These are phyloP conservation scores for Boletus sp. DNA, from an alignment of 1,284 basidiomycete genomes.

Conservation along the genomic window DNA sequence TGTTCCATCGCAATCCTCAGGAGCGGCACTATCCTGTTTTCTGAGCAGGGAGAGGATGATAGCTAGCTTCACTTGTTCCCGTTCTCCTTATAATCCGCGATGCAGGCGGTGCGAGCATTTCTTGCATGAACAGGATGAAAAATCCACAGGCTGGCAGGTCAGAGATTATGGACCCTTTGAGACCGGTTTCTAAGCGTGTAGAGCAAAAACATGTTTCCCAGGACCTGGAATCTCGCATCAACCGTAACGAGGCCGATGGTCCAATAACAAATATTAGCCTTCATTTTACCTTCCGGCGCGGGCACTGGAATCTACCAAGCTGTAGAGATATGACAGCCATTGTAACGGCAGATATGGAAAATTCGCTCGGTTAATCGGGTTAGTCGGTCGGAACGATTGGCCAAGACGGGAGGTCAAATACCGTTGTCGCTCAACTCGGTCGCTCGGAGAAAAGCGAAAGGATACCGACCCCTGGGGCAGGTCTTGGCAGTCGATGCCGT, in stretches of 20 bases:
- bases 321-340: conserved; percentile 24
- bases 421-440: too few species aligned
- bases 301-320: conserved; percentile 34
- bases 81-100: conserved; percentile 24
- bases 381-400: not conserved
- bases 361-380: not conserved
- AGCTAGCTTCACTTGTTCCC: not conserved
- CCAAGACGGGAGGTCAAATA: not conserved
- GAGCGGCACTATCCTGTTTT: not conserved
- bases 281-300: conserved; percentile 13
- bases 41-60: conserved; percentile 2
- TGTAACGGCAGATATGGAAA: not conserved
- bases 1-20: conserved; percentile 17
- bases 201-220: not conserved
- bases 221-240: not conserved
- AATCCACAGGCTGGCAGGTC: conserved; percentile 32
- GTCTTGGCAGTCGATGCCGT: conserved; percentile 10
- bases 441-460: not conserved
- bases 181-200: conserved; percentile 5
- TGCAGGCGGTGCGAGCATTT: conserved; percentile 17
- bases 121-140: conserved; percentile 9
- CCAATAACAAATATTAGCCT: conserved; percentile 4
- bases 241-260: not conserved
- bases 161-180: conserved; percentile 9
- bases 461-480: not conserved